These are phyloP conservation scores for bread wheat (Triticum aestivum) DNA, from an alignment of 176 grass and related monocot genomes.

Conservation along the genomic window IWGSC_CS_RefSeq_v2.1 NC_057806.1:705082165-705082664, in stretches of 20 bases:
- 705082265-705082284: conserved; percentile 26
- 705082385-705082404: conserved; percentile 1
- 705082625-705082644: too few species aligned
- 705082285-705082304: not conserved
- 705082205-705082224: not conserved
- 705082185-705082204: too few species aligned
- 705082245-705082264: not conserved
- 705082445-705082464: not conserved
- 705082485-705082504: not conserved
- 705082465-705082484: not conserved
- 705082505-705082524: too few species aligned
- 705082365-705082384: too few species aligned
- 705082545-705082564: too few species aligned
- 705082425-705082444: conserved; percentile 43
- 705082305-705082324: too few species aligned
- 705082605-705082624: too few species aligned
- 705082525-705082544: not conserved
- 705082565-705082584: too few species aligned
- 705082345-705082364: not conserved
- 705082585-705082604: too few species aligned
- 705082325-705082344: not conserved
- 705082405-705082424: conserved; percentile 20
- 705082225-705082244: conserved; percentile 21
- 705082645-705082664: too few species aligned
- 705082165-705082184: too few species aligned